phyloP scores from a whole-genome alignment of 225 moss, liverwort and hornwort species.

The Marchantia polymorpha region DNA sequence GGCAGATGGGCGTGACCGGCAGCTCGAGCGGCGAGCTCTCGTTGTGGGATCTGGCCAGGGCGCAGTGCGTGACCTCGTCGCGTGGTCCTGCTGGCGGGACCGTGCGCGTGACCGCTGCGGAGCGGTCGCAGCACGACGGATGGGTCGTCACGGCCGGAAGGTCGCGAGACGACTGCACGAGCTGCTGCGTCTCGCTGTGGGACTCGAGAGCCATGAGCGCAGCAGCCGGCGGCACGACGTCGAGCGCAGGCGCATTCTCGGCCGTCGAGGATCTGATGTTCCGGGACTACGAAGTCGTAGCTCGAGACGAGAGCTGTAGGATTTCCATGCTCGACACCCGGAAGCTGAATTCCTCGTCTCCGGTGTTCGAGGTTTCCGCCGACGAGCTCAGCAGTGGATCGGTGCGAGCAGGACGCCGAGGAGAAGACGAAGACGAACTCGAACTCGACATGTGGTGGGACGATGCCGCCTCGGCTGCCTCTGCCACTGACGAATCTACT shows the following conservation, averaged over 20 bases:
- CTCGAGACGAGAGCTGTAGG: neutral
- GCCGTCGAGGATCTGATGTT: neutral
- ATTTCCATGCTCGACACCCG: constrained; percentile 21
- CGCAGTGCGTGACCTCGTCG: neutral
- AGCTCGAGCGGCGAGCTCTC: constrained; percentile 21
- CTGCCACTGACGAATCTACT: neutral
- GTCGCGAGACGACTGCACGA: neutral
- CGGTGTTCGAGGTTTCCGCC: neutral
- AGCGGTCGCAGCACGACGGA: neutral
- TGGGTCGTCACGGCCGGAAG: constrained; percentile 7
- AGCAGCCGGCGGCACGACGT: neutral
- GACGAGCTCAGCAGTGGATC: neutral
- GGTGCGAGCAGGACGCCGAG: neutral
- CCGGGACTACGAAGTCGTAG: constrained; percentile 1
- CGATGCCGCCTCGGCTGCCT: neutral
- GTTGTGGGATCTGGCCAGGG: constrained; percentile 26
- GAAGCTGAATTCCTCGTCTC: constrained; percentile 15
- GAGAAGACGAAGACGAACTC: neutral
- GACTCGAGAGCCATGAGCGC: constrained; percentile 19
- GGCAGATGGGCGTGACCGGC: constrained; percentile 5
- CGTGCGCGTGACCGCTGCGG: constrained; percentile 6
- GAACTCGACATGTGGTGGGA: constrained; percentile 21
- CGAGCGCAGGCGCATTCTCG: neutral
- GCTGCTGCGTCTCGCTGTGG: constrained; percentile 9
- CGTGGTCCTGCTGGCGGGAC: neutral